Percentiles rank a stretch among this genome's conserved stretches.
These are phyloP conservation scores for Ceratonia siliqua DNA, from an alignment of 306 rosid species.

Conservation along the genomic window DNA sequence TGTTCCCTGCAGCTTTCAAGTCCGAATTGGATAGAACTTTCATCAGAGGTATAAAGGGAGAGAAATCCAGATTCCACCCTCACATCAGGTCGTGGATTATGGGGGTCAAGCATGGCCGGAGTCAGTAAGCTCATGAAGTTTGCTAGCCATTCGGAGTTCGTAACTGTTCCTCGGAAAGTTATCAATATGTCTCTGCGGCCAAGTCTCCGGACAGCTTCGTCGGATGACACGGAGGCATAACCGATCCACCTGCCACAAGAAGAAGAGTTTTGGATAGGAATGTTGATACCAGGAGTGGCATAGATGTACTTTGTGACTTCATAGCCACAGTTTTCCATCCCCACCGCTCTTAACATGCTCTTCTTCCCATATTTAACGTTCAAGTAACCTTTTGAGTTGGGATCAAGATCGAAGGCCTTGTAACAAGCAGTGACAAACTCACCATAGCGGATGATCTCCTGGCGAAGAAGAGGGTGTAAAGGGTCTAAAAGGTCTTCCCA, in stretches of 20 bases:
- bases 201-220: conserved; percentile 46
- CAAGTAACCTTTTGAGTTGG: conserved; percentile 71
- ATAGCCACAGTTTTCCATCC: conserved; percentile 65
- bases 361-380: conserved; percentile 78
- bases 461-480: conserved; percentile 77
- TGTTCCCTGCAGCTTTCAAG: conserved; percentile 82
- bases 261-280: conserved; percentile 47
- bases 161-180: conserved; percentile 83
- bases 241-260: conserved; percentile 86
- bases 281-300: conserved; percentile 71
- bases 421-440: conserved; percentile 74
- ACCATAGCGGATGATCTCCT: conserved; percentile 77
- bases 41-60: conserved; percentile 74
- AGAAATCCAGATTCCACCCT: conserved; percentile 85
- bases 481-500: conserved; percentile 85
- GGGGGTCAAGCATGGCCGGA: conserved; percentile 77
- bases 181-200: conserved; percentile 75
- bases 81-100: conserved; percentile 55
- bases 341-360: conserved; percentile 62
- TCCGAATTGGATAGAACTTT: conserved; percentile 58
- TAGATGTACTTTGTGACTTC: conserved; percentile 85
- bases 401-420: conserved; percentile 83
- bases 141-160: conserved; percentile 73
- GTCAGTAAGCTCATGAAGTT: conserved; percentile 80
- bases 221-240: conserved; percentile 64